Evolutionary conservation across 2,329 filamentous ascomycete species (phyloP), one percentile per base, ranked within the genome.

Genomic region (Teratosphaeria nubilosa): DNA sequence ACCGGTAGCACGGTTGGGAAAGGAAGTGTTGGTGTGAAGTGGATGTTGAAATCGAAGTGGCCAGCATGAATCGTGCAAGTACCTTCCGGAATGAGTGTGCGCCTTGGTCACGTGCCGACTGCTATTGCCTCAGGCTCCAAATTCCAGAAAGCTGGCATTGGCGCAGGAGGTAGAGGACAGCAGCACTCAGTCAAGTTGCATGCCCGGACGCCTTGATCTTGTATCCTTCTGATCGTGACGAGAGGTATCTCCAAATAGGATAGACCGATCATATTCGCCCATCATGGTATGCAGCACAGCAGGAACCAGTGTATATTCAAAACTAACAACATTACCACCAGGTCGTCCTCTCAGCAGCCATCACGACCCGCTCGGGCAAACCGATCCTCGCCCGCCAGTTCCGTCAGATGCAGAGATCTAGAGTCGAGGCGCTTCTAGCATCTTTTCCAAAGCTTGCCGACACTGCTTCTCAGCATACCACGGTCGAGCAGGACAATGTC

Each of bases 271-370:
- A n/a, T 22, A 20, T 22, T 20, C 10, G 51, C 54, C 34, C 57
- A 61, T 16, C n/a, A 73, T 73, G 71, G 71, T 73, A 69, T 53
- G 55, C 32, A 13, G 31, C 55, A 54, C 13, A n/a, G 7, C 14
- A 13, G 22, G 22, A 20, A 52, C 5, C 9, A 37, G 5, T 37
- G 51, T 7, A 5, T 10, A 48, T 60, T 65, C 51, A 63, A 51
- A 51, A 56, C 53, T 48, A 11, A 48, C 34, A 37, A 37, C 34
- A 22, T 48, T 22, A 20, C 14, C 50, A 63, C 32, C 67, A 96
- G 94, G 94, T 99, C 75, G 90, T 99, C 75, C 90, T 99, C 75
- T 94, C 92, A 76, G 94, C 94, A 71, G 97, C 94, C 71, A 96
- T 99, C 80, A 97, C 92, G 78, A 99, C 95, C 74, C 86, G 94